These are phyloP conservation scores for Ascochyta pisi DNA, from an alignment of 2,329 filamentous ascomycete genomes.

Conservation along the genomic window DNA sequence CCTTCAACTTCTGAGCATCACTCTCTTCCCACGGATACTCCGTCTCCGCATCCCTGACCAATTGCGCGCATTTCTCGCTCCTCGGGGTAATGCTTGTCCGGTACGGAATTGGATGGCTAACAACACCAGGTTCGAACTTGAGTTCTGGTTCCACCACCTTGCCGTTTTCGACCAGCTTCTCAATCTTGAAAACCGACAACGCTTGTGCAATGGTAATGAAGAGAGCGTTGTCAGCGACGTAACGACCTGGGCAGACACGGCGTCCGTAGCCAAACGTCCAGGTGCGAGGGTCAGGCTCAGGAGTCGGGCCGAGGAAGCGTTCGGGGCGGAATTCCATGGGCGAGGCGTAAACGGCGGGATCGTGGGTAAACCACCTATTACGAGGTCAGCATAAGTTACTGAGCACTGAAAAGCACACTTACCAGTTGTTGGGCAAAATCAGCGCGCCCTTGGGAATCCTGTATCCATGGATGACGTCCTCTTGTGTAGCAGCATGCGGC, in stretches of 20 bases:
- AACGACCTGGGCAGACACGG: conserved; percentile 53
- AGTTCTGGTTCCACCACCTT: conserved; percentile 46
- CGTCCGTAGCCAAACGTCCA: conserved; percentile 53
- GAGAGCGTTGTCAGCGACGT: conserved; percentile 52
- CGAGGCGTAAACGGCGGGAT: conserved; percentile 48
- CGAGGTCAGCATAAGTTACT: not conserved
- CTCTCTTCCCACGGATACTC: conserved; percentile 51
- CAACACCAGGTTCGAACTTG: conserved; percentile 46
- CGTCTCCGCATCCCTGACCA: conserved; percentile 46
- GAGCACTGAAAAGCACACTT: not conserved
- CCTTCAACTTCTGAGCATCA: conserved; percentile 41
- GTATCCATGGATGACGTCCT: conserved; percentile 50
- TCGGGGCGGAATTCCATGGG: conserved; percentile 55
- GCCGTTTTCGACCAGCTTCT: conserved; percentile 49
- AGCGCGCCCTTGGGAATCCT: conserved; percentile 53
- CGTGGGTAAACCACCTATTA: conserved; percentile 51
- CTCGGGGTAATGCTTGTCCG: conserved; percentile 45
- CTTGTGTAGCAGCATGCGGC: conserved; percentile 40
- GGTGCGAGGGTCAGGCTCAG: conserved; percentile 50
- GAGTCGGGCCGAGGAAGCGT: conserved; percentile 47
- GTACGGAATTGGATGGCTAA: conserved; percentile 52
- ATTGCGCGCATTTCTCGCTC: conserved; percentile 36
- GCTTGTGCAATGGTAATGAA: conserved; percentile 54
- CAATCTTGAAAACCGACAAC: conserved; percentile 57
- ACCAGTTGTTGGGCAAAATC: conserved; percentile 51